Evolutionary conservation across 1,139 yeast species (phyloP).

Genomic region (Saccharomyces hybrid): DNA sequence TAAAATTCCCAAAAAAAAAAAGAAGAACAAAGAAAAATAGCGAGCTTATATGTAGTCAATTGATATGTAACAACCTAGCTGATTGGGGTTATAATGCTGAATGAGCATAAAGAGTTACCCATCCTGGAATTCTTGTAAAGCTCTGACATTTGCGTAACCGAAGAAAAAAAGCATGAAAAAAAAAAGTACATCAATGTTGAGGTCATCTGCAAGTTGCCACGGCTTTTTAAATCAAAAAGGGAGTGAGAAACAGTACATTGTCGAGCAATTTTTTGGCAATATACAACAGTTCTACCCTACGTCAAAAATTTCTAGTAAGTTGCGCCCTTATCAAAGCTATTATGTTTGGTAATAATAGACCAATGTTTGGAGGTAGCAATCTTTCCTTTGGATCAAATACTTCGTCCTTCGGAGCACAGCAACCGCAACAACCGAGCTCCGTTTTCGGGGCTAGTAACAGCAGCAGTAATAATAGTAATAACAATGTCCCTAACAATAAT

Average conservation of each 20-base stretch:
- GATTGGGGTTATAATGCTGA: background rate
- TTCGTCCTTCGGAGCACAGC: background rate
- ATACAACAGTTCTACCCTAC: background rate
- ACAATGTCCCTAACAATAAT: slow-evolving; percentile 10
- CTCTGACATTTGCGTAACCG: background rate
- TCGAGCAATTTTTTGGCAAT: background rate
- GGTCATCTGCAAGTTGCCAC: background rate
- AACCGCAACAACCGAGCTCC: slow-evolving; percentile 1
- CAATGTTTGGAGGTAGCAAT: slow-evolving; percentile 10
- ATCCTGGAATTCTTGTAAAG: background rate
- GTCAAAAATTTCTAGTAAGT: background rate
- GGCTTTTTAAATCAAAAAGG: background rate
- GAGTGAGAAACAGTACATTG: background rate
- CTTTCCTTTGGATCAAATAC: slow-evolving; percentile 6
- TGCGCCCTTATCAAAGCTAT: background rate
- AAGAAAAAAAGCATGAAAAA: background rate
- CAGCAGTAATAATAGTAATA: background rate
- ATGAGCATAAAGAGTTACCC: background rate
- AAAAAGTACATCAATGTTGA: background rate
- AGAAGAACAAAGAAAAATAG: background rate
- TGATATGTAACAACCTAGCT: background rate
- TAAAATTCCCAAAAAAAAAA: background rate
- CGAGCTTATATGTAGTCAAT: background rate
- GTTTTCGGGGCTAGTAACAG: background rate
- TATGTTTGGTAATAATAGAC: slow-evolving; percentile 9